Evolutionary conservation across 164 flowering plant species (phyloP).

Genomic region (Brasenia schreberi): DNA sequence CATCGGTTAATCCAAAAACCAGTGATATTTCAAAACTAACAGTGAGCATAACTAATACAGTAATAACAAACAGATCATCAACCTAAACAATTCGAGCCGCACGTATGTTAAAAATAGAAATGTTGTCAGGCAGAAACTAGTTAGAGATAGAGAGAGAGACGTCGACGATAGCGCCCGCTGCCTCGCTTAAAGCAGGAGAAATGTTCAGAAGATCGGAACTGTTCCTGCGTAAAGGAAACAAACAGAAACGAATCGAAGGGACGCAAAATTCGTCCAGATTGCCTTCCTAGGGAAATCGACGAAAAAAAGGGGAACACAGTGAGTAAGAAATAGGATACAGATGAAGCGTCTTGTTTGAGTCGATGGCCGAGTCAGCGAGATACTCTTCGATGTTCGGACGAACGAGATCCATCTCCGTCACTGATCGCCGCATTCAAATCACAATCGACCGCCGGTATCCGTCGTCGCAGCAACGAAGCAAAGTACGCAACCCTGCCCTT

Average conservation of each 20-base stretch:
- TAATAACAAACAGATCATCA: neutral
- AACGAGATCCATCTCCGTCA: constrained; percentile 62
- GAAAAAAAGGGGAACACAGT: neutral
- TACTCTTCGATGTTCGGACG: constrained; percentile 85
- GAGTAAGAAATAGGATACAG: constrained; percentile 27
- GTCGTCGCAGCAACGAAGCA: too few species aligned
- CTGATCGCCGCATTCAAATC: too few species aligned
- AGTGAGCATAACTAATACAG: neutral
- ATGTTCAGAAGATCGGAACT: constrained; percentile 91
- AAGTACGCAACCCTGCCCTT: too few species aligned
- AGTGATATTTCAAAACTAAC: too few species aligned
- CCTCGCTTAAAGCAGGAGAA: constrained; percentile 78
- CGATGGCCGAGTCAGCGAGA: constrained; percentile 45
- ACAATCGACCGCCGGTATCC: too few species aligned
- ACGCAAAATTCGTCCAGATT: neutral
- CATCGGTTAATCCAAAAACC: too few species aligned
- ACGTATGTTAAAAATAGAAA: neutral
- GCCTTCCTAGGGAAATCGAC: neutral
- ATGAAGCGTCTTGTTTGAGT: constrained; percentile 52
- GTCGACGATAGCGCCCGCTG: constrained; percentile 92
- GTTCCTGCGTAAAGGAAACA: constrained; percentile 3
- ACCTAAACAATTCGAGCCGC: neutral
- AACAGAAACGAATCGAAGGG: neutral
- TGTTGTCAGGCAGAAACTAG: too few species aligned
- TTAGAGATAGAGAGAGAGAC: constrained; percentile 15